A percentile compares a stretch with the other conserved stretches of the same genome.
phyloP scores from a whole-genome alignment of 2,329 filamentous ascomycete species.

The Corniculantispora saksenae region DNA sequence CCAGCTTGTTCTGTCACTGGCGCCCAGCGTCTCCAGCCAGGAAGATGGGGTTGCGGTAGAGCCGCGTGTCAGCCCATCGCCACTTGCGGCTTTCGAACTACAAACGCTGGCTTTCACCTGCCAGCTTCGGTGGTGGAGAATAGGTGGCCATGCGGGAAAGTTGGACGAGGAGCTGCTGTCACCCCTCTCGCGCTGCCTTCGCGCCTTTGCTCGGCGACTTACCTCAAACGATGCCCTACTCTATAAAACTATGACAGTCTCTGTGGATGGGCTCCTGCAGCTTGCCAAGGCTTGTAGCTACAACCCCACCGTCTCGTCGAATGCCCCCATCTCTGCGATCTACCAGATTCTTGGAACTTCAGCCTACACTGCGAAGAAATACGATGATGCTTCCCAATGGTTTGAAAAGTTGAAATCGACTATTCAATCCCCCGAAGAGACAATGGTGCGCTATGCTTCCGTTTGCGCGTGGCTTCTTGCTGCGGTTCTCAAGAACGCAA shows the following conservation, averaged over 20 bases:
- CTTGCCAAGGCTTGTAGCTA: constrained; percentile 38
- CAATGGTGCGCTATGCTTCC: constrained; percentile 52
- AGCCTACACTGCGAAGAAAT: constrained; percentile 46
- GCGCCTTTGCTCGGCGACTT: constrained; percentile 59
- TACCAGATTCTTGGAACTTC: constrained; percentile 56
- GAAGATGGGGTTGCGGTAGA: constrained; percentile 60
- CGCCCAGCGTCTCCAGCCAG: constrained; percentile 65
- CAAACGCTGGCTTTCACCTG: constrained; percentile 64
- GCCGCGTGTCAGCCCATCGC: constrained; percentile 54
- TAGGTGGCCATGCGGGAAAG: constrained; percentile 61
- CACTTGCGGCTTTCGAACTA: constrained; percentile 60
- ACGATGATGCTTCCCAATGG: constrained; percentile 58
- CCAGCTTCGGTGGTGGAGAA: constrained; percentile 65
- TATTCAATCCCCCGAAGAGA: constrained; percentile 42
- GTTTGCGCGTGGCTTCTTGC: constrained; percentile 57
- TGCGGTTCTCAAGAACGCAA: constrained; percentile 50
- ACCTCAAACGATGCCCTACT: constrained; percentile 39
- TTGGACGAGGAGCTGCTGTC: constrained; percentile 65
- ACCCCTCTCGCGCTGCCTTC: constrained; percentile 64
- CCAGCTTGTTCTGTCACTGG: constrained; percentile 64
- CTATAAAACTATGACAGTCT: constrained; percentile 35
- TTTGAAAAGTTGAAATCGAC: constrained; percentile 46
- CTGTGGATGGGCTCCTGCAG: constrained; percentile 34
- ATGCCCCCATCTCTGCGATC: constrained; percentile 47
- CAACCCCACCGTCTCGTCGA: constrained; percentile 38